phyloP scores from a whole-genome alignment of 768 basidiomycete genomes.

The Piloderma croceum region DNA sequence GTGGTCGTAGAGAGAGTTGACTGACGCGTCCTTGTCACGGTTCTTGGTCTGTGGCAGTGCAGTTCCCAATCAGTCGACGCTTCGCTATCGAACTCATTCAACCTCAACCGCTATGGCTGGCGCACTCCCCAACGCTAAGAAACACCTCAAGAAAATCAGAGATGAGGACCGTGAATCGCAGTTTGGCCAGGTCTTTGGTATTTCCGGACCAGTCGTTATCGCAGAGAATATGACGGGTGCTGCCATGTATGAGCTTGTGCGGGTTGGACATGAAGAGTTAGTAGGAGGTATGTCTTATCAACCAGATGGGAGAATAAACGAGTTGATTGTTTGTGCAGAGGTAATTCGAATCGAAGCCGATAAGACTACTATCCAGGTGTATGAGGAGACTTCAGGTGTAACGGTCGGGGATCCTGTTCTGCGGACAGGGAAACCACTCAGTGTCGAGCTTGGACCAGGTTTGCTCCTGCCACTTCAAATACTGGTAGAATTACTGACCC shows the following conservation, averaged over 20 bases:
- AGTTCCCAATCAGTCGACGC: not conserved
- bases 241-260: slow-evolving; percentile 97
- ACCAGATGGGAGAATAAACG: not conserved
- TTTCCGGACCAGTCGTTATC: slow-evolving; percentile 97
- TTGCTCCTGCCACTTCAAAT: slow-evolving; percentile 22
- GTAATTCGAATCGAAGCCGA: slow-evolving; percentile 98
- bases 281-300: slow-evolving; percentile 70
- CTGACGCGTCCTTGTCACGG: too few relatives aligned
- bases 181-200: slow-evolving; percentile 88
- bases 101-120: slow-evolving; percentile 66
- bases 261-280: slow-evolving; percentile 96
- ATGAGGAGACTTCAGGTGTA: slow-evolving; percentile 98
- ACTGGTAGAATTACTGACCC: too few relatives aligned
- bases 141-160: slow-evolving; percentile 77
- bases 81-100: slow-evolving; percentile 2
- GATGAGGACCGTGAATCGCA: slow-evolving; percentile 88
- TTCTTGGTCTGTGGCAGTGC: slow-evolving; percentile 1
- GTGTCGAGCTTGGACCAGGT: slow-evolving; percentile 98
- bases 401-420: slow-evolving; percentile 98
- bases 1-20: too few relatives aligned
- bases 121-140: slow-evolving; percentile 86
- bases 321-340: slow-evolving; percentile 48
- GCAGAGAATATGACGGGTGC: slow-evolving; percentile 94
- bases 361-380: slow-evolving; percentile 98
- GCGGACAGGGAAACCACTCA: slow-evolving; percentile 94